A percentile compares a stretch with the other conserved stretches of the same genome.
Conservation (phyloP, 306 rosid genomes). For the Begonia masoniana region DNA sequence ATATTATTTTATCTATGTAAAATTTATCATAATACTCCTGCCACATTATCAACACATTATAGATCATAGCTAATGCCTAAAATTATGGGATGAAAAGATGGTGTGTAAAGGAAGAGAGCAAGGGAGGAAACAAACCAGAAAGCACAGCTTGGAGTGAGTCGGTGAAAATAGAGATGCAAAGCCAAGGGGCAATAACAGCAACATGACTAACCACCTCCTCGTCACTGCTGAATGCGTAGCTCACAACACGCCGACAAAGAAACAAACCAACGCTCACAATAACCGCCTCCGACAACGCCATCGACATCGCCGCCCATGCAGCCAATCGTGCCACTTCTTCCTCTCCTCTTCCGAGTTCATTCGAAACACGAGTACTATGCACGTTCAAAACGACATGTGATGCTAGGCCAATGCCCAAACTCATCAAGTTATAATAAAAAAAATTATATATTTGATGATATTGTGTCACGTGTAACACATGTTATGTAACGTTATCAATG, state of each 20-base stretch:
- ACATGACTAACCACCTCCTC: conserved; percentile 53
- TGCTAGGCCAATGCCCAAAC: background rate
- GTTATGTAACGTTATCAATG: too few species aligned
- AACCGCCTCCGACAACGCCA: conserved; percentile 19
- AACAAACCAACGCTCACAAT: conserved; percentile 25
- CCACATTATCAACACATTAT: too few species aligned
- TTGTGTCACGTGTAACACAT: too few species aligned
- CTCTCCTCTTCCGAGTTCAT: conserved; percentile 60
- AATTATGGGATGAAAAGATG: too few species aligned
- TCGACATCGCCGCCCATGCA: conserved; percentile 24
- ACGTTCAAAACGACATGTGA: background rate
- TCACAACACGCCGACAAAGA: conserved; percentile 26
- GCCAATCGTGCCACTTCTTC: conserved; percentile 33
- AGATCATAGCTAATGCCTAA: too few species aligned
- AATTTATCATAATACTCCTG: too few species aligned
- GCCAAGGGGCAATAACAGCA: conserved; percentile 43
- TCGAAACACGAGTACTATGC: conserved; percentile 39
- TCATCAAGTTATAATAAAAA: background rate
- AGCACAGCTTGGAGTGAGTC: conserved; percentile 47
- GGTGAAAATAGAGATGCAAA: conserved; percentile 30
- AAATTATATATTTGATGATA: background rate
- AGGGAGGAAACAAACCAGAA: conserved; percentile 23
- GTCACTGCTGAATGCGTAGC: conserved; percentile 47
- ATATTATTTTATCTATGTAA: too few species aligned
- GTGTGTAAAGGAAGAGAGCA: background rate